These are phyloP conservation scores for Solanum bulbocastanum DNA, from an alignment of 257 asterid genomes.

Conservation along the genomic window DNA sequence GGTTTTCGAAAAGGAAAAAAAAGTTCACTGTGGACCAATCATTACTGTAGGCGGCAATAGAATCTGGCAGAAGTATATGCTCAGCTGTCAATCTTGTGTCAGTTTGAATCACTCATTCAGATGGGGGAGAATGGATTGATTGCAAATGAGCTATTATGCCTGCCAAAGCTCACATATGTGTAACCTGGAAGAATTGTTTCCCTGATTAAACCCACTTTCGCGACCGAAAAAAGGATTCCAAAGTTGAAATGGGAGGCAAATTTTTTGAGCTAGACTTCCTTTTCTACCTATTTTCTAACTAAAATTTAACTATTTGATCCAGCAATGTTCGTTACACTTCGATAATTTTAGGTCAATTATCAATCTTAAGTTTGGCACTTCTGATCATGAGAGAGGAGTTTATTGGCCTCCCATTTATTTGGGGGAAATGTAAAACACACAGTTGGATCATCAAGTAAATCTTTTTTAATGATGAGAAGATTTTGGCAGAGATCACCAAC, in stretches of 20 bases:
- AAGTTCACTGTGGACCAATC: background rate
- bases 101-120: background rate
- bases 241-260: background rate
- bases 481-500: background rate
- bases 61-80: background rate
- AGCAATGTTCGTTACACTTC: background rate
- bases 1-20: background rate
- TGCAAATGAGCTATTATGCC: background rate
- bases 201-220: background rate
- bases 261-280: background rate
- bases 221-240: background rate
- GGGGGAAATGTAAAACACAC: background rate
- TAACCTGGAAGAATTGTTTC: background rate
- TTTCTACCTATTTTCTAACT: background rate
- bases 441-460: background rate
- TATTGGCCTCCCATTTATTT: background rate
- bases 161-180: background rate
- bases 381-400: background rate
- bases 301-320: background rate
- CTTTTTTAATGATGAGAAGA: background rate
- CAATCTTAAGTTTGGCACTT: background rate
- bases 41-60: background rate
- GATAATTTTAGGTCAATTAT: background rate
- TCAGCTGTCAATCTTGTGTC: background rate
- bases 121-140: background rate